A percentile compares a stretch with the other conserved stretches of the same genome.
These are phyloP conservation scores for Aspergillus sp. DNA, from an alignment of 2,329 filamentous ascomycete genomes.

Conservation along the genomic window DNA sequence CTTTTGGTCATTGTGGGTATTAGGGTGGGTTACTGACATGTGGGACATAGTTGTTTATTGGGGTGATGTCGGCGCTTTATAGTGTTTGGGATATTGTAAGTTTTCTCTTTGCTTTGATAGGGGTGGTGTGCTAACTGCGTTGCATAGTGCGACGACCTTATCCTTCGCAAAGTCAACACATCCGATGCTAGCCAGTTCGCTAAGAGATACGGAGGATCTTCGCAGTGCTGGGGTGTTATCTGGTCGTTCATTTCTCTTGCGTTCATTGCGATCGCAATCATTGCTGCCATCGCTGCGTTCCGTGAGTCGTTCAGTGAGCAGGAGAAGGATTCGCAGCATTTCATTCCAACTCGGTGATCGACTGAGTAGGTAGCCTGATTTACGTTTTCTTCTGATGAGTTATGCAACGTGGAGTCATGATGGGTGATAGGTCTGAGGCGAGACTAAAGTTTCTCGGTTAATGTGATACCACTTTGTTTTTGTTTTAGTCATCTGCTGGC, in stretches of 20 bases:
- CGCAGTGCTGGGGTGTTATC: slow-evolving; percentile 77
- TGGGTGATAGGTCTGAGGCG: neutral
- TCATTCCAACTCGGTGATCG: slow-evolving; percentile 55
- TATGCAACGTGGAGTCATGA: neutral
- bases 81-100: slow-evolving; percentile 77
- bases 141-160: slow-evolving; percentile 70
- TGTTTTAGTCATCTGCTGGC: neutral
- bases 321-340: slow-evolving; percentile 66
- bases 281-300: slow-evolving; percentile 77
- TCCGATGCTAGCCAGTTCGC: slow-evolving; percentile 80
- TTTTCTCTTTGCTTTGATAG: slow-evolving; percentile 11
- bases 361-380: neutral
- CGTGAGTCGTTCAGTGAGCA: slow-evolving; percentile 70
- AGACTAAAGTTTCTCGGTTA: neutral
- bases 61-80: slow-evolving; percentile 79
- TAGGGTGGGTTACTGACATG: slow-evolving; percentile 10
- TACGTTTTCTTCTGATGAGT: neutral
- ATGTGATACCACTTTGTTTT: neutral
- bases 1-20: no score
- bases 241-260: slow-evolving; percentile 73
- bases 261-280: slow-evolving; percentile 72
- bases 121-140: neutral
- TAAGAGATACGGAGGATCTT: slow-evolving; percentile 74
- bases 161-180: slow-evolving; percentile 76
- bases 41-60: slow-evolving; percentile 66